Base-by-base conservation (phyloP, 75 land plant species). In the Pinus taeda region DNA sequence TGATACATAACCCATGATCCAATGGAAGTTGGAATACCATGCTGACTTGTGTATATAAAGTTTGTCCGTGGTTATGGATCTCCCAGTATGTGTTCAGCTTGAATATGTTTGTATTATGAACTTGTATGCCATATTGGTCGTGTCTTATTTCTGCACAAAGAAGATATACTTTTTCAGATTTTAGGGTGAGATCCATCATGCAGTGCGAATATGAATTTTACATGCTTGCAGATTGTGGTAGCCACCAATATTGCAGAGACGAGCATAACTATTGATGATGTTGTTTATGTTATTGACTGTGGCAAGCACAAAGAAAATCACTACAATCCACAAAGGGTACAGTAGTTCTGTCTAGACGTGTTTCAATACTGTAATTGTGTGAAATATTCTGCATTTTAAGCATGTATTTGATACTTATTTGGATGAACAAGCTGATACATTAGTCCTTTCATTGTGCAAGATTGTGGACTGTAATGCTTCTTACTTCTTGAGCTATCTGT, bases 221-320 rank as follows among this genome's bases (percentile, higher is more conserved):
- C 18, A 60, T 57, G 33, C 37, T 30, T 78, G 45, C 83, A 95
- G 98, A 86, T 93, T 57, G 93, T 95, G 42, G 69, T 95, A 37
- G 93, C 98, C 2, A 95, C 98, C 66, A 90, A 95, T 77, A 91
- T 95, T 86, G 98, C 98, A 57, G 98, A 95, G 77, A 95, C 98
- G 7, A 93, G 96, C 63, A 88, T 95, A 14, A 95, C 98, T 24
- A 95, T 95, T 71, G 97, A 95, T 84, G 98, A 95, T 85, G 98
- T 95, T 22, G 89, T 93, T 11, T 93, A 93, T 84, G 98, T 95
- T 37, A 80, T 95, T 76, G 98, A 95, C 73, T 87, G 90, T 84
- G 98, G 98, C 81, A 95, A 88, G 84, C 97, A 93, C 79, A 95
- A 95, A 77, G 98, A 95, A 82, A 95, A 86, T 45, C 96, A 89